These are phyloP conservation scores for Suillus americanus DNA, from an alignment of 768 basidiomycete genomes.

Conservation along the genomic window DNA sequence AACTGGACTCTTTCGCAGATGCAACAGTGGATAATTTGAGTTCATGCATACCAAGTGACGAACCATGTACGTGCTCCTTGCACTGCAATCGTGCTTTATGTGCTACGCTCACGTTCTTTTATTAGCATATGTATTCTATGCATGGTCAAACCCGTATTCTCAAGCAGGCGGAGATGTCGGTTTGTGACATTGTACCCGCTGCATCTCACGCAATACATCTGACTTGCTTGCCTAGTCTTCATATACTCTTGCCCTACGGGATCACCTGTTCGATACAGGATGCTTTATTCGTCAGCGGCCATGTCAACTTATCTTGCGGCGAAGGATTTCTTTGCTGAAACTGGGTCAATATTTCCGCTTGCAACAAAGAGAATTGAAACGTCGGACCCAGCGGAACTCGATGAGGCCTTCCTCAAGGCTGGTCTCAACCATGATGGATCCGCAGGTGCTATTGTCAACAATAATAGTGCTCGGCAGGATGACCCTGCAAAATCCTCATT, in stretches of 20 bases:
- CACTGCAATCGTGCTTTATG: neutral
- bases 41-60: conserved; percentile 49
- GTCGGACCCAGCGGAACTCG: conserved; percentile 73
- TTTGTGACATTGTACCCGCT: conserved; percentile 31
- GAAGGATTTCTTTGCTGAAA: conserved; percentile 48
- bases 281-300: conserved; percentile 84
- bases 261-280: conserved; percentile 81
- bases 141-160: conserved; percentile 52
- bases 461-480: conserved; percentile 17
- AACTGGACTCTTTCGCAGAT: conserved; percentile 41
- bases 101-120: neutral
- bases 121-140: conserved; percentile 61
- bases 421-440: conserved; percentile 46
- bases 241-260: conserved; percentile 88
- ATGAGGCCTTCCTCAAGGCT: conserved; percentile 57
- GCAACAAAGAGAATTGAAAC: conserved; percentile 76
- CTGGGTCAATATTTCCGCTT: conserved; percentile 39
- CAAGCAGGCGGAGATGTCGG: conserved; percentile 58
- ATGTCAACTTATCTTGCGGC: conserved; percentile 54
- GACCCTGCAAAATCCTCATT: conserved; percentile 46
- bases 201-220: neutral
- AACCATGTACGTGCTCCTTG: conserved; percentile 46
- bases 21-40: conserved; percentile 45
- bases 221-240: conserved; percentile 54
- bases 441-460: conserved; percentile 5